Base-by-base conservation (phyloP, 345 rosid species). In the Gossypium ekmanianum region DNA sequence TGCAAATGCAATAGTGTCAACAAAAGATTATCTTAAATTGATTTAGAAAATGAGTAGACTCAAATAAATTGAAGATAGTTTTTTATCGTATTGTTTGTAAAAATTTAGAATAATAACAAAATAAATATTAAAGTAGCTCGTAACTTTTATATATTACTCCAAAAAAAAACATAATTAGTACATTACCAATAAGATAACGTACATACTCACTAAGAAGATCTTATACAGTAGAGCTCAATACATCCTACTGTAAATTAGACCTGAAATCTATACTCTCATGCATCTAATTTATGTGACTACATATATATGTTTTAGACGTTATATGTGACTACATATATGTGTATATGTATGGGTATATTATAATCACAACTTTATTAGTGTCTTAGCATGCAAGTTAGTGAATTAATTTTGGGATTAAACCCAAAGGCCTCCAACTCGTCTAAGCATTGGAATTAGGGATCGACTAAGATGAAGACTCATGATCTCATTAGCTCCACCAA, bases 401-500 rank as follows among this genome's bases (percentile, higher is more conserved):
- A 13, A 57, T 13, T 57, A 13, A 57, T 27, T 57, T 22, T 57
- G 9, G 27, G 34, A 20, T 76, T 86, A 92, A 72, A 94, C 93
- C 97, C 98, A 92, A 27, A 92, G 27, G 71, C 97, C 94, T 22
- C 98, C 97, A 27, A 93, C 98, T 24, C 89, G 93, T 79, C 83
- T 89, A 79, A 94, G 97, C 84, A 89, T 3, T 9, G 62, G 62
- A 27, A 57, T 22, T 9, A 57, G 24, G 14, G 62, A 57, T 22
- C 61, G 29, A 77, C 88, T 90, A 71, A 94, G 91, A 55, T 94
- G 97, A 76, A 89, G 94, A 73, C 97, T 92, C 94, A 92, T 91
- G 87, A 94, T 84, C 1, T 91, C 85, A 67, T 87, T 92, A 9
- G 97, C 89, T 3, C 91, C 86, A 69, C 98, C 98, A 10, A 94